Evolutionary conservation across 2,329 filamentous ascomycete species (phyloP).

Genomic region (Penicillium brevicompactum): DNA sequence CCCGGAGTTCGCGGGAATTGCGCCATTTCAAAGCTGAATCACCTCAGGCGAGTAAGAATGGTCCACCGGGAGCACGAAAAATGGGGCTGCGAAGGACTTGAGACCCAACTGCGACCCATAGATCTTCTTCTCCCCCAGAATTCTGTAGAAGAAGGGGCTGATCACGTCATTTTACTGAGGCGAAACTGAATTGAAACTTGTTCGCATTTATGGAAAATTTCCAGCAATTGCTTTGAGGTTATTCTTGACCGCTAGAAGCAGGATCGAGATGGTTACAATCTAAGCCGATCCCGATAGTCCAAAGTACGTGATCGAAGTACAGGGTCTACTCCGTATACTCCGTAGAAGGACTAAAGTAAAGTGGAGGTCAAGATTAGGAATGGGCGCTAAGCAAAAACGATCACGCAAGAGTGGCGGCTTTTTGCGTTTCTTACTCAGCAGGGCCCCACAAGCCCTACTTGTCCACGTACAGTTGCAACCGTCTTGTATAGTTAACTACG

Average conservation of each 20-base stretch:
- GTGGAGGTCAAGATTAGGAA: conserved; percentile 24
- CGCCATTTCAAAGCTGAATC: conserved; percentile 33
- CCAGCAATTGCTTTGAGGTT: not conserved
- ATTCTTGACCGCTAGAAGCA: conserved; percentile 16
- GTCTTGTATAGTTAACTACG: no score
- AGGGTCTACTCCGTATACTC: not conserved
- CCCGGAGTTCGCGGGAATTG: conserved; percentile 27
- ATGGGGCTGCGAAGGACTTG: conserved; percentile 3
- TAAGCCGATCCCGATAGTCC: not conserved
- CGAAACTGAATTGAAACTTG: conserved; percentile 9
- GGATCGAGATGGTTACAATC: not conserved
- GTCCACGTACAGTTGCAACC: no score
- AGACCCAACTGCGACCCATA: conserved; percentile 12
- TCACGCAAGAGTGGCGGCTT: conserved; percentile 31
- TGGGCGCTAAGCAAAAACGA: conserved; percentile 22
- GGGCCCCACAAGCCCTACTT: not conserved
- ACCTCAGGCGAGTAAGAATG: conserved; percentile 13
- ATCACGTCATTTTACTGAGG: conserved; percentile 29
- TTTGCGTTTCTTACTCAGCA: conserved; percentile 15
- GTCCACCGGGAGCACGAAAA: not conserved
- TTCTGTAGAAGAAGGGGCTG: conserved; percentile 8
- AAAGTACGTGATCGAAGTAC: not conserved
- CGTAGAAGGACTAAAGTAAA: not conserved
- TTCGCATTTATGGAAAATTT: no score
- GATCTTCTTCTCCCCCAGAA: conserved; percentile 8